phyloP scores from a whole-genome alignment of 2,329 filamentous ascomycete species.

The Fusarium circinatum region DNA sequence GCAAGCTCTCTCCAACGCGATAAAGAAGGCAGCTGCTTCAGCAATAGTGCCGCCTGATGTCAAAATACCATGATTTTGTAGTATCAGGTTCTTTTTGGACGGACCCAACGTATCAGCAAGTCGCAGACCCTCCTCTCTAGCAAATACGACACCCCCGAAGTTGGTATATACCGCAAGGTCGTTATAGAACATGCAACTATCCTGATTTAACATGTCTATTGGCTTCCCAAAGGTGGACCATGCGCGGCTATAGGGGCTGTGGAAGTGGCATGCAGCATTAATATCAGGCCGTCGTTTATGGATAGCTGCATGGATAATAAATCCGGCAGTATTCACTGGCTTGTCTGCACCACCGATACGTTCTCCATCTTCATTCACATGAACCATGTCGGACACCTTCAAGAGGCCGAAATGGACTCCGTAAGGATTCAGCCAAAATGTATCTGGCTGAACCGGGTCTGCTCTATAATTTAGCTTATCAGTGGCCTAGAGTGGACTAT shows the following conservation, averaged over 20 bases:
- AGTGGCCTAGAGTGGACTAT: fast-evolving
- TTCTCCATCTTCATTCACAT: neutral
- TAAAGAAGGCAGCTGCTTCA: neutral
- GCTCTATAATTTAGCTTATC: neutral
- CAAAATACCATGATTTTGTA: neutral
- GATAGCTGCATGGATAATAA: neutral
- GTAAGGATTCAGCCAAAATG: neutral
- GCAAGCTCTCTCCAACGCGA: neutral
- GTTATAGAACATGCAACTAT: neutral
- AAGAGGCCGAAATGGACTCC: neutral
- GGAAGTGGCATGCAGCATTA: neutral
- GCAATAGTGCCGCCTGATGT: neutral
- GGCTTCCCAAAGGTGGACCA: neutral
- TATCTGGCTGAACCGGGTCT: neutral
- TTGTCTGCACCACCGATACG: neutral
- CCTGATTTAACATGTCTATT: neutral
- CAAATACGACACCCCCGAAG: neutral
- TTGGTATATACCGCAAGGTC: neutral
- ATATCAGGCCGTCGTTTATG: neutral
- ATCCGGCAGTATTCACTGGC: neutral
- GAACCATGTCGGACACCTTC: neutral
- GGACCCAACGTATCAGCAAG: neutral
- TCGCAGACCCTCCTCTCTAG: neutral
- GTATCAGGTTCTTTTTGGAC: neutral
- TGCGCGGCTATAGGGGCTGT: neutral